Conservation (phyloP, 2,329 filamentous ascomycete genomes). For the Amylocarpus encephaloides region DNA sequence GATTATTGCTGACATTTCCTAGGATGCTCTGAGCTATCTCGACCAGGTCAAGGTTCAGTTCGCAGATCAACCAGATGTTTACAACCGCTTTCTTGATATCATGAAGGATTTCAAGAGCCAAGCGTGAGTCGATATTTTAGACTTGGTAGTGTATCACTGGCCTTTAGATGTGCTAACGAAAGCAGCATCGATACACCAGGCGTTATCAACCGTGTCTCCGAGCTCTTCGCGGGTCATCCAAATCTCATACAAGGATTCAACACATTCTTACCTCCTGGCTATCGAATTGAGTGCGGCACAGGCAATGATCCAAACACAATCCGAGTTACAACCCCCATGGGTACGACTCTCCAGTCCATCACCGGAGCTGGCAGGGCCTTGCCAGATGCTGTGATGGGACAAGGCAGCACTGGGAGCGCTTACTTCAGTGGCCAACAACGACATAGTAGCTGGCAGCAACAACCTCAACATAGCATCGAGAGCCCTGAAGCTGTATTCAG, state of each 20-base stretch:
- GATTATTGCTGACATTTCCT: conserved; percentile 15
- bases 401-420: conserved; percentile 23
- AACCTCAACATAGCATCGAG: conserved; percentile 52
- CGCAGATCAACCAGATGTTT: conserved; percentile 92
- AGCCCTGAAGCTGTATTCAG: conserved; percentile 59
- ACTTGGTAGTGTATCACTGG: too few relatives aligned
- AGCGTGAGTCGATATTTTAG: conserved; percentile 52
- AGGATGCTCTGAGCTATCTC: conserved; percentile 86
- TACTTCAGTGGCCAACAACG: conserved; percentile 36
- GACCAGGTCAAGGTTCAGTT: conserved; percentile 99
- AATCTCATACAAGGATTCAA: conserved; percentile 97
- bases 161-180: conserved; percentile 26
- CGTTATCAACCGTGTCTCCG: conserved; percentile 93
- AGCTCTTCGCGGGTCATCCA: conserved; percentile 90
- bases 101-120: conserved; percentile 99
- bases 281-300: conserved; percentile 91
- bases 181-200: conserved; percentile 87
- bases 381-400: conserved; percentile 30
- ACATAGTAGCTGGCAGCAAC: conserved; percentile 47
- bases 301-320: conserved; percentile 95
- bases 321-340: conserved; percentile 92
- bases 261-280: conserved; percentile 91
- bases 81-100: conserved; percentile 93
- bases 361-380: conserved; percentile 42
- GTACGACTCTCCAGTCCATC: conserved; percentile 91